Evolutionary conservation across 129 eudicot genomes (phyloP).

Genomic region (Oenanthe sinensis): DNA sequence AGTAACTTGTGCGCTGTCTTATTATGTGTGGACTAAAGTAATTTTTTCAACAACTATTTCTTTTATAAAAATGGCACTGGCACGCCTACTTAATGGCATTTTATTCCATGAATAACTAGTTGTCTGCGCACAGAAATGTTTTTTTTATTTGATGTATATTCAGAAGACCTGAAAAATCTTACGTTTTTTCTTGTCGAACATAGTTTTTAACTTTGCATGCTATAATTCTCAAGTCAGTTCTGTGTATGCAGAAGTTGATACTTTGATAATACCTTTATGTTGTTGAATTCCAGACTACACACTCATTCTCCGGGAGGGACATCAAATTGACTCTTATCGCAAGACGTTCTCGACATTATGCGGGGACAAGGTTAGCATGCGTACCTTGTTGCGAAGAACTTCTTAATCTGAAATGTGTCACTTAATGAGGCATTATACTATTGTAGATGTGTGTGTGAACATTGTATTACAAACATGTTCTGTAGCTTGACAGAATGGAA

Average conservation of each 20-base stretch:
- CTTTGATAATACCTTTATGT: slow-evolving; percentile 17
- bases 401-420: neutral
- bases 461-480: neutral
- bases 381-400: neutral
- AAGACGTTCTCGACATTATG: slow-evolving; percentile 80
- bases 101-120: neutral
- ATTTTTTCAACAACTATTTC: neutral
- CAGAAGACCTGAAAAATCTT: neutral
- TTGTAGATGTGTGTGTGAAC: neutral
- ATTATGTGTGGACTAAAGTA: neutral
- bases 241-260: neutral
- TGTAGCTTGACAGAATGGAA: neutral
- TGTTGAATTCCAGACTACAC: slow-evolving; percentile 37
- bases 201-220: neutral
- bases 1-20: neutral
- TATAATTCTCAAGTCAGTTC: neutral
- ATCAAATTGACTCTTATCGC: slow-evolving; percentile 60
- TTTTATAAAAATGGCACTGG: neutral
- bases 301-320: slow-evolving; percentile 47
- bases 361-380: slow-evolving; percentile 65
- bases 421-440: neutral
- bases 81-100: neutral
- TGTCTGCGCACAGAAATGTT: neutral
- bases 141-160: neutral
- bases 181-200: neutral